Percentiles rank a stretch among this genome's conserved stretches.
These are phyloP conservation scores for Saccharomycopsis amapae DNA, from an alignment of 805 yeast genomes.

Conservation along the genomic window DNA sequence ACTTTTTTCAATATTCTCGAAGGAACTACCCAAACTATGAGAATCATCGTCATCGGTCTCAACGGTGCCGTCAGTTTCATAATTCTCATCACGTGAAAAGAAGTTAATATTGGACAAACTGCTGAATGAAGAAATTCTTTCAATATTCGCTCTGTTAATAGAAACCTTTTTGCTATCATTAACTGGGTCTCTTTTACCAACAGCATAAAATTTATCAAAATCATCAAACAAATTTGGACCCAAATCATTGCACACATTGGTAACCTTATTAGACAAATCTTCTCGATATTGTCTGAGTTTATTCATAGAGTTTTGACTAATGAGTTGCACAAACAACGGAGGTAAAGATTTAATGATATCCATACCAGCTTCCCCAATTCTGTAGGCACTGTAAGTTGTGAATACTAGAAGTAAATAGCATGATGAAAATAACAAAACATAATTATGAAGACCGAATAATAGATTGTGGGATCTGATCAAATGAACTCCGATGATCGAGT, in stretches of 20 bases:
- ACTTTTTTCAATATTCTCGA: conserved; percentile 11
- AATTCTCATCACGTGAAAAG: conserved; percentile 12
- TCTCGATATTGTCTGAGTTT: conserved; percentile 56
- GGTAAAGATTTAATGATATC: conserved; percentile 77
- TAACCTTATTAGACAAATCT: conserved; percentile 62
- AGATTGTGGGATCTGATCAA: conserved; percentile 29
- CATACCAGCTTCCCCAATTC: conserved; percentile 90
- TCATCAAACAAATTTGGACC: conserved; percentile 88
- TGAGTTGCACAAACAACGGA: conserved; percentile 53
- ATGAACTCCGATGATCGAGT: conserved; percentile 55
- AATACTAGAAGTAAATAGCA: conserved; percentile 59
- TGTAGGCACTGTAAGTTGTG: conserved; percentile 83
- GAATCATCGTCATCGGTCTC: conserved; percentile 1
- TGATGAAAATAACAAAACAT: conserved; percentile 37
- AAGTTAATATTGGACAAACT: conserved; percentile 14
- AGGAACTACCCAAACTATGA: conserved; percentile 9
- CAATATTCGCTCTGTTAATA: neutral
- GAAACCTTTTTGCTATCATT: neutral
- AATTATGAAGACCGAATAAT: conserved; percentile 18
- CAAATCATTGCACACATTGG: conserved; percentile 67
- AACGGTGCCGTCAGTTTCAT: neutral
- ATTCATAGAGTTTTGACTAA: conserved; percentile 36
- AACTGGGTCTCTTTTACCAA: conserved; percentile 11
- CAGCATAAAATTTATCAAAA: conserved; percentile 43
- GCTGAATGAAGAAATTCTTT: conserved; percentile 5